Evolutionary conservation across 768 basidiomycete genomes (phyloP).

Genomic region (Collybia sordida): DNA sequence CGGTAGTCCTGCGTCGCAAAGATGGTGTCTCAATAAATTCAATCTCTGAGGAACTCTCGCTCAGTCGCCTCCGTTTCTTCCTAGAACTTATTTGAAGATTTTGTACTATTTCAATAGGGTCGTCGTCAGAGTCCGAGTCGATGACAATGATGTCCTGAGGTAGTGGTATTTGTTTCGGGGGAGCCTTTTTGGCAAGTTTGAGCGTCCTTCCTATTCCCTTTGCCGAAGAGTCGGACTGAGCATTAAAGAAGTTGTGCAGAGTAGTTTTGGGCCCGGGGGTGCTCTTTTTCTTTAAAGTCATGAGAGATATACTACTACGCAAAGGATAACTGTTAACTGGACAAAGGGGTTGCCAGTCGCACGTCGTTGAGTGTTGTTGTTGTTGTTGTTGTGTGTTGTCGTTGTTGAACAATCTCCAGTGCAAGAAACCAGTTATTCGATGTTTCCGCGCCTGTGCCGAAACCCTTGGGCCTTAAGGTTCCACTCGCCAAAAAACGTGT

Average conservation of each 20-base stretch:
- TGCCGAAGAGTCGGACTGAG: conserved; percentile 12
- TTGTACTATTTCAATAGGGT: conserved; percentile 9
- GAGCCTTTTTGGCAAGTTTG: conserved; percentile 1
- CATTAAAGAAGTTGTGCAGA: conserved; percentile 45
- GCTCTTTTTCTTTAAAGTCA: conserved; percentile 32
- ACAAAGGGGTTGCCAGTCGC: too few relatives aligned
- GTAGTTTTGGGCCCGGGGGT: conserved; percentile 33
- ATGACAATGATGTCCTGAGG: conserved; percentile 54
- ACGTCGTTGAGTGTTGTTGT: too few relatives aligned
- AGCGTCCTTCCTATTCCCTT: conserved; percentile 5
- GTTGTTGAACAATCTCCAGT: too few relatives aligned
- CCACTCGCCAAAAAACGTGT: too few relatives aligned
- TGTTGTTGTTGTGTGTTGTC: too few relatives aligned
- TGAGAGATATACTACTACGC: too few relatives aligned
- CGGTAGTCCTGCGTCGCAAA: background rate
- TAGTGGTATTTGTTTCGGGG: background rate
- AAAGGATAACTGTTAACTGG: background rate
- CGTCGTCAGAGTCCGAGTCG: conserved; percentile 58
- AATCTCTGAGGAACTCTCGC: conserved; percentile 28
- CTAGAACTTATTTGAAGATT: background rate
- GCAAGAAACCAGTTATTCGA: background rate
- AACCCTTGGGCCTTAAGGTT: background rate
- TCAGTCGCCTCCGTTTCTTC: conserved; percentile 19
- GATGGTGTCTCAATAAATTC: conserved; percentile 26
- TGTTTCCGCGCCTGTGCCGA: conserved; percentile 5